Percentiles rank a stretch among this genome's conserved stretches.
Evolutionary conservation across 805 yeast genomes (phyloP).

Genomic region (Lachancea kluyveri): DNA sequence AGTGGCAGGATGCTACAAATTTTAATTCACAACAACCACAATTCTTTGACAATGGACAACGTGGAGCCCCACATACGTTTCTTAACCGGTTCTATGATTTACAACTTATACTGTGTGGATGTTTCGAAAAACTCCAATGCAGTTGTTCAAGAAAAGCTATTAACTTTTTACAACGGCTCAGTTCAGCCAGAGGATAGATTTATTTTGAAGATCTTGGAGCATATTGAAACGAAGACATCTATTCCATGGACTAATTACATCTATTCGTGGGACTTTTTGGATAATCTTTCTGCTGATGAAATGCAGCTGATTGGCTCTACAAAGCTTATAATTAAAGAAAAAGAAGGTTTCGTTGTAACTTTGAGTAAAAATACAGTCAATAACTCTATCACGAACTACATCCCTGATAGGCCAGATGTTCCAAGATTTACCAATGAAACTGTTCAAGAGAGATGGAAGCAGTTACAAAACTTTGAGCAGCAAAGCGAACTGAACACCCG

Average conservation of each 20-base stretch:
- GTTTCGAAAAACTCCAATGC: constrained; percentile 39
- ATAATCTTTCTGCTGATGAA: constrained; percentile 33
- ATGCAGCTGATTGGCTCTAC: constrained; percentile 43
- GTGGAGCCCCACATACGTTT: constrained; percentile 27
- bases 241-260: constrained; percentile 63
- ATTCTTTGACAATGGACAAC: constrained; percentile 30
- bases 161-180: constrained; percentile 60
- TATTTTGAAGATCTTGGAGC: constrained; percentile 47
- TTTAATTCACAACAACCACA: constrained; percentile 46
- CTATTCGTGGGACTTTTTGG: constrained; percentile 59
- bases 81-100: constrained; percentile 42
- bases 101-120: constrained; percentile 44
- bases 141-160: constrained; percentile 42
- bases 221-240: constrained; percentile 48
- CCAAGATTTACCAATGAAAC: constrained; percentile 17
- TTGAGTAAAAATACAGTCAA: constrained; percentile 44
- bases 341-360: constrained; percentile 43
- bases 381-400: constrained; percentile 40
- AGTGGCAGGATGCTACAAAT: constrained; percentile 56
- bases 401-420: constrained; percentile 22
- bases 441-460: constrained; percentile 21
- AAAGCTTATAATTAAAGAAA: constrained; percentile 40
- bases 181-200: constrained; percentile 53
- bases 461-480: constrained; percentile 27
- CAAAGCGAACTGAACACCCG: constrained; percentile 14